These are phyloP conservation scores for Microsporum audouinii DNA, from an alignment of 2,329 filamentous ascomycete genomes.

Conservation along the genomic window DNA sequence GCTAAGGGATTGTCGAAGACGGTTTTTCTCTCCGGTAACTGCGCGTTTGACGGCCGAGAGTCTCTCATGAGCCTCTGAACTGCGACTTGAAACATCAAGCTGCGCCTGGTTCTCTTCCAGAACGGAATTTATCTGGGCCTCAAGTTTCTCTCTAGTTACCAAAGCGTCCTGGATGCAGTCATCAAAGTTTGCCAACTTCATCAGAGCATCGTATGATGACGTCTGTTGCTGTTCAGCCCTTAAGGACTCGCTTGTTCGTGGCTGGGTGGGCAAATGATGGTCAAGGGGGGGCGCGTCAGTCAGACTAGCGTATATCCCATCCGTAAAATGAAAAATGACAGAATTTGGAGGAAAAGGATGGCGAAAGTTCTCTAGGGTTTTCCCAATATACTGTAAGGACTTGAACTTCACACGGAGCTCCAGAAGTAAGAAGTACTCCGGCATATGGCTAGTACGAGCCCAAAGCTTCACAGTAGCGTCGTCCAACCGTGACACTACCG, in stretches of 20 bases:
- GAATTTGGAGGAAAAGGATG: slow-evolving; percentile 70
- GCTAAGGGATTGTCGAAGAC: slow-evolving; percentile 50
- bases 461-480: slow-evolving; percentile 61
- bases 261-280: slow-evolving; percentile 13
- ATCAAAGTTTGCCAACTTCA: slow-evolving; percentile 78
- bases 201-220: slow-evolving; percentile 76
- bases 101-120: slow-evolving; percentile 28
- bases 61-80: slow-evolving; percentile 31
- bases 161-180: slow-evolving; percentile 85
- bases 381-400: slow-evolving; percentile 67
- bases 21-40: slow-evolving; percentile 53
- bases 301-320: slow-evolving; percentile 72
- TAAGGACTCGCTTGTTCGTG: slow-evolving; percentile 19
- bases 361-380: slow-evolving; percentile 50
- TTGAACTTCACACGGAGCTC: slow-evolving; percentile 61
- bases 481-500: slow-evolving; percentile 54
- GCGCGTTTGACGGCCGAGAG: slow-evolving; percentile 36
- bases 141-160: slow-evolving; percentile 60
- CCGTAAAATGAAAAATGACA: slow-evolving; percentile 70
- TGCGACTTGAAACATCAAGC: slow-evolving; percentile 23
- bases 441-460: slow-evolving; percentile 48
- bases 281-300: slow-evolving; percentile 50
- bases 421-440: slow-evolving; percentile 53
- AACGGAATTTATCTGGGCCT: slow-evolving; percentile 60
- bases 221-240: slow-evolving; percentile 47